Conservation (phyloP, 495 filamentous ascomycete genomes). For the Neurospora sp. region DNA sequence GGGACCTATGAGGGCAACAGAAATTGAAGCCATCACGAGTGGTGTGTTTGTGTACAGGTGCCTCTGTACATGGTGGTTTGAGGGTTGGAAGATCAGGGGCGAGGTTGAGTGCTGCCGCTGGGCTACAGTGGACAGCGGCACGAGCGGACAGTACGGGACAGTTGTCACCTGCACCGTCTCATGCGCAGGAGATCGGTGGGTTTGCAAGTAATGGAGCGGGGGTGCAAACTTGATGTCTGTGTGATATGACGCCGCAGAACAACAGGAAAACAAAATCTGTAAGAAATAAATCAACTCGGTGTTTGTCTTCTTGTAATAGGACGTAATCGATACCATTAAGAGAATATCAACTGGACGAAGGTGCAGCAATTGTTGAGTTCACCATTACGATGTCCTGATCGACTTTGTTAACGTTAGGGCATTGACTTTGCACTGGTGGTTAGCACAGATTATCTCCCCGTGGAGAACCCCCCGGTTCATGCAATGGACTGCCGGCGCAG, state of each 20-base stretch:
- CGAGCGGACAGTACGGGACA: background rate
- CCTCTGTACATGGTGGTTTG: background rate
- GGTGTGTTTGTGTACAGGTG: background rate
- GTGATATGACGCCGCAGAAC: background rate
- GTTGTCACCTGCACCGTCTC: background rate
- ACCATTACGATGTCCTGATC: background rate
- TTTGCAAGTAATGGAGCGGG: background rate
- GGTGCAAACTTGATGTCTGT: background rate
- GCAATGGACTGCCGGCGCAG: background rate
- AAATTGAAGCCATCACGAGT: background rate
- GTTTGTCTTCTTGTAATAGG: background rate
- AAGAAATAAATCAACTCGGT: background rate
- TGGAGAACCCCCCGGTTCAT: background rate
- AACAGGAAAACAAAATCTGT: background rate
- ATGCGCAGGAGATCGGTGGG: background rate
- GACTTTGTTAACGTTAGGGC: constrained; percentile 7
- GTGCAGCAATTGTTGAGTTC: background rate
- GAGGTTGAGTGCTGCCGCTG: background rate
- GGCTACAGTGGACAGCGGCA: background rate
- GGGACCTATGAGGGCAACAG: background rate
- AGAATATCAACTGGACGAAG: background rate
- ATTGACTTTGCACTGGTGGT: background rate
- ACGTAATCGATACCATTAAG: background rate
- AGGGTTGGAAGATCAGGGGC: background rate
- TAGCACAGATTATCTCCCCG: constrained; percentile 13